Evolutionary conservation across 805 yeast genomes (phyloP), one percentile per base, ranked within the genome.

Genomic region (Wickerhamomyces sydowiorum): DNA sequence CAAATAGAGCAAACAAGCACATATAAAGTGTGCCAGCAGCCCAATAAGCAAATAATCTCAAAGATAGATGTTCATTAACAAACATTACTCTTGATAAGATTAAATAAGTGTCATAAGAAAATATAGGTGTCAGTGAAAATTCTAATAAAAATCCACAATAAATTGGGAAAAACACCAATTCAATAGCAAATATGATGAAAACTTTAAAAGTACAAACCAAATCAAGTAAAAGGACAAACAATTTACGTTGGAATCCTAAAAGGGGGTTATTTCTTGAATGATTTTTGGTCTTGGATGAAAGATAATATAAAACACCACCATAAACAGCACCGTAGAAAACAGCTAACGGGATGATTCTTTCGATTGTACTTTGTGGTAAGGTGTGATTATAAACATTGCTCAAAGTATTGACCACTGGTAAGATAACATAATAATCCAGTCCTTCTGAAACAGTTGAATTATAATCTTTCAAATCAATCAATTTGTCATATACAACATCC

Each of bases 1-100:
- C 89, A 62, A 79, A 91, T 38, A 84, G 66, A 1, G 97, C 96
- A 65, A 93, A 81, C 53, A 78, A 69, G 48, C 82, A 80, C 98
- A 93, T 90, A 67, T 88, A 93, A 12, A 72, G 49, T 0, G 96
- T 88, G 6, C 99, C 98, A 41, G 72, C 50, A 5, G 67, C 61
- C 96, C 95, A 90, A 15, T 38, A 31, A 7, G 19, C 17, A 13
- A 21, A n/a, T 1, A 38, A n/a, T 24, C 30, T 22, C 31, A 38
- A 15, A 7, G 24, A 17, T 2, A 15, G 14, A 31, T 38, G 15
- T 9, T 31, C 31, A 14, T 18, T 24, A 18, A 31, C 19, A 3
- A 32, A 7, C 15, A 24, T 15, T 19, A 34, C 27, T 4, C 33
- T 30, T 3, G 38, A 38, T 7, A 47, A 15, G 4, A 37, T 17